These are phyloP conservation scores for Geosmithia morbida DNA, from an alignment of 2,329 filamentous ascomycete genomes.

Conservation along the genomic window DNA sequence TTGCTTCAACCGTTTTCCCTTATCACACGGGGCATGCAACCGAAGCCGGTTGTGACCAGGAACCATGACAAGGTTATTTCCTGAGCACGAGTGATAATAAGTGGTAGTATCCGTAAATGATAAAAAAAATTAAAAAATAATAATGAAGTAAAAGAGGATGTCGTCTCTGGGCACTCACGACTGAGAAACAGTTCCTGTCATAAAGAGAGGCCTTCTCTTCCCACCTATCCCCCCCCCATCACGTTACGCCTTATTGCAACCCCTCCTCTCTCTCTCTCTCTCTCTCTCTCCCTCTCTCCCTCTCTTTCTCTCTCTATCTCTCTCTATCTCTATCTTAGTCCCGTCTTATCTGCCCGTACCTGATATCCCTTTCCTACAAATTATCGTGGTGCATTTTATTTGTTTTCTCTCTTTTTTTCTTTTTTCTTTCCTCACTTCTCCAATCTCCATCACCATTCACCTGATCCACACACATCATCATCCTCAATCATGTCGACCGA, in stretches of 20 bases:
- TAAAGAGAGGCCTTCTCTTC: neutral
- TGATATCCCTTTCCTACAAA: neutral
- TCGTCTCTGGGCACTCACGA: no score
- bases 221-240: neutral
- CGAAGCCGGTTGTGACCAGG: no score
- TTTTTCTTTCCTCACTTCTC: neutral
- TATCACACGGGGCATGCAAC: neutral
- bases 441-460: neutral
- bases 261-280: neutral
- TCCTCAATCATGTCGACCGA: conserved; percentile 23
- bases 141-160: no score
- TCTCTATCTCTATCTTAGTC: no score
- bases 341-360: no score
- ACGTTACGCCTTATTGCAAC: neutral
- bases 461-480: neutral
- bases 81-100: no score
- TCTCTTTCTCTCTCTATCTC: neutral
- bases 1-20: neutral
- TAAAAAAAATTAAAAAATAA: neutral
- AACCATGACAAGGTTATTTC: no score
- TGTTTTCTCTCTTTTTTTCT: neutral
- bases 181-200: neutral
- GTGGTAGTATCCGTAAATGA: no score
- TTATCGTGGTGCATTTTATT: neutral
- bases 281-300: neutral